These are phyloP conservation scores for Hortaea werneckii DNA, from an alignment of 2,329 filamentous ascomycete species.

Conservation along the genomic window DNA sequence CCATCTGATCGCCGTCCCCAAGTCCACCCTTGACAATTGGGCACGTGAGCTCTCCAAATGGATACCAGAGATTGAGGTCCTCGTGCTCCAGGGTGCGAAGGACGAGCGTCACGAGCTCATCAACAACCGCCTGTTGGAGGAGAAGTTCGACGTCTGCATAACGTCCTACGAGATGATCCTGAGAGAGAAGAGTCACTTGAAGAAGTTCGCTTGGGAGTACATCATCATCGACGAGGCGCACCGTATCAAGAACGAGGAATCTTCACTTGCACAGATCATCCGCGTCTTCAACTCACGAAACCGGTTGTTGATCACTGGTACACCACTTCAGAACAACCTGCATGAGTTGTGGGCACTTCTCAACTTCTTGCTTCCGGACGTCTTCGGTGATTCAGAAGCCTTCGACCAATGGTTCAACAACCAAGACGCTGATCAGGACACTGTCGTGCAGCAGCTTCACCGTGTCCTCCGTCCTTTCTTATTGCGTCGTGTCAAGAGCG, in stretches of 20 bases:
- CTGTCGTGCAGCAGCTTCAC: slow-evolving; percentile 90
- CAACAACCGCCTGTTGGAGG: slow-evolving; percentile 79
- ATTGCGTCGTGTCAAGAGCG: slow-evolving; percentile 88
- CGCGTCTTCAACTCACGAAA: slow-evolving; percentile 93
- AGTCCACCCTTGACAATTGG: slow-evolving; percentile 98
- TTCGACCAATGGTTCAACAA: slow-evolving; percentile 98
- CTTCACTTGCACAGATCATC: slow-evolving; percentile 90
- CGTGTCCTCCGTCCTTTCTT: slow-evolving; percentile 87
- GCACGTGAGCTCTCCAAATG: slow-evolving; percentile 86
- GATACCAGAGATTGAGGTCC: slow-evolving; percentile 90
- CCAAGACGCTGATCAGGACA: slow-evolving; percentile 83
- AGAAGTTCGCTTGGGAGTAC: slow-evolving; percentile 99
- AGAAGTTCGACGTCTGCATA: slow-evolving; percentile 95
- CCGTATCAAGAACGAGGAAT: slow-evolving; percentile 99
- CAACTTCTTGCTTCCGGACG: slow-evolving; percentile 95
- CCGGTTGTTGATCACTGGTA: slow-evolving; percentile 88
- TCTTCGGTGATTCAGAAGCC: slow-evolving; percentile 91
- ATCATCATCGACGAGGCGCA: slow-evolving; percentile 98
- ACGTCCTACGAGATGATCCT: slow-evolving; percentile 99
- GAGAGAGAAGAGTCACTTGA: slow-evolving; percentile 84
- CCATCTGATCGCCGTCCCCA: slow-evolving; percentile 84
- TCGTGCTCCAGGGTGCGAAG: slow-evolving; percentile 90
- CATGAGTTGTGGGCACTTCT: slow-evolving; percentile 96
- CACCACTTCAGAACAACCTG: slow-evolving; percentile 92
- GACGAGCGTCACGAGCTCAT: slow-evolving; percentile 85